Evolutionary conservation across 2,329 filamentous ascomycete genomes (phyloP).

Genomic region (Periglandula ipomoeae): DNA sequence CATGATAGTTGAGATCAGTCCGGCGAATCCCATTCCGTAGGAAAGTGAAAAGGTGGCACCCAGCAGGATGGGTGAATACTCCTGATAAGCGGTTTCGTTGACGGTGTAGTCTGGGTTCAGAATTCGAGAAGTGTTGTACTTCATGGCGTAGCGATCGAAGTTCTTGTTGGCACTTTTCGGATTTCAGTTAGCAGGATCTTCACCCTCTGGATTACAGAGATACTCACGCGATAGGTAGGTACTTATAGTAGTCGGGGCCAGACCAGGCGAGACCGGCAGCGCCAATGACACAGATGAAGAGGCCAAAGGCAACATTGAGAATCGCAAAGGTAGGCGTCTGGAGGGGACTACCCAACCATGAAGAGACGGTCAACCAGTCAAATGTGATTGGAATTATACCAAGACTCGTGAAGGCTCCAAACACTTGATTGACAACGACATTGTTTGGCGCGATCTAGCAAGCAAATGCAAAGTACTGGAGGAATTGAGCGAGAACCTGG

Average conservation of each 20-base stretch:
- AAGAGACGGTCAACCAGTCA: constrained; percentile 39
- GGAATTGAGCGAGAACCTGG: constrained; percentile 52
- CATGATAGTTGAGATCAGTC: constrained; percentile 50
- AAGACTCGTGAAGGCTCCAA: constrained; percentile 48
- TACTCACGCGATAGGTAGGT: no score
- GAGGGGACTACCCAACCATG: constrained; percentile 40
- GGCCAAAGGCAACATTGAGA: constrained; percentile 42
- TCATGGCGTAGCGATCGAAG: no score
- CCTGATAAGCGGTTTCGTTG: constrained; percentile 49
- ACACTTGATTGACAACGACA: constrained; percentile 52
- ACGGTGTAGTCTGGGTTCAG: constrained; percentile 47
- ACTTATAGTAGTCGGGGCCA: no score
- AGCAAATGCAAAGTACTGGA: constrained; percentile 53
- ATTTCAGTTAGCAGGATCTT: no score
- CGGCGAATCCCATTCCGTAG: constrained; percentile 60
- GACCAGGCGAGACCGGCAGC: no score
- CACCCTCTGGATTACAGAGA: no score
- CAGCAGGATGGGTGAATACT: constrained; percentile 58
- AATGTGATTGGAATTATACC: constrained; percentile 54
- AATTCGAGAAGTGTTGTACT: constrained; percentile 56
- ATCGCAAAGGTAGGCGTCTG: constrained; percentile 47
- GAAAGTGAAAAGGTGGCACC: constrained; percentile 50
- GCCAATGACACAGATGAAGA: constrained; percentile 45
- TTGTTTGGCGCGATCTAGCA: constrained; percentile 55
- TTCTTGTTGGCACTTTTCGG: no score